Conservation (phyloP, 495 filamentous ascomycete species). For the Penicillium cosmopolitanum region DNA sequence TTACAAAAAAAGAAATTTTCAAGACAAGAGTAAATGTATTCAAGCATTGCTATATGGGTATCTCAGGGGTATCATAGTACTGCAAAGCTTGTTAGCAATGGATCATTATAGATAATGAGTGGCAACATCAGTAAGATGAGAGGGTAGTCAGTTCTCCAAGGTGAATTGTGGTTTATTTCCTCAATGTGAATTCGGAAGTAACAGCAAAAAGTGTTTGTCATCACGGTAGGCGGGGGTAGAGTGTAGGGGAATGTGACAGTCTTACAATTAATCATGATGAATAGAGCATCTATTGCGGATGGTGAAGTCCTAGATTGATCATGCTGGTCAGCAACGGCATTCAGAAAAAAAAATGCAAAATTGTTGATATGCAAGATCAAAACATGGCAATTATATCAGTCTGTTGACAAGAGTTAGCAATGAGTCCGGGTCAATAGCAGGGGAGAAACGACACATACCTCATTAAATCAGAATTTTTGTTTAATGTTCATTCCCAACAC, state of each 20-base stretch:
- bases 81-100: conserved; percentile 27
- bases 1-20: background rate
- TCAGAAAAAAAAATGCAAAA: conserved; percentile 32
- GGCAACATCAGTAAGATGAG: conserved; percentile 22
- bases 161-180: conserved; percentile 75
- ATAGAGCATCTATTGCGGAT: conserved; percentile 3
- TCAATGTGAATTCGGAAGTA: conserved; percentile 77
- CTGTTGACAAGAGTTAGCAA: conserved; percentile 48
- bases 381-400: conserved; percentile 53
- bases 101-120: conserved; percentile 23
- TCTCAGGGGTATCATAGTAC: conserved; percentile 22
- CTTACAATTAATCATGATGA: conserved; percentile 28
- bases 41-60: conserved; percentile 14
- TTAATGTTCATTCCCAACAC: conserved; percentile 75
- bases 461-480: conserved; percentile 99
- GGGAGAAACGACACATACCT: conserved; percentile 60
- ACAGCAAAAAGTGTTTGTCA: conserved; percentile 77
- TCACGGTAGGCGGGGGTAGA: conserved; percentile 48
- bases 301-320: conserved; percentile 32
- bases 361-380: conserved; percentile 29
- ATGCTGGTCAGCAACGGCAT: conserved; percentile 36
- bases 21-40: conserved; percentile 9
- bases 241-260: background rate
- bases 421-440: background rate
- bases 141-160: conserved; percentile 88